Percentiles rank a stretch among this genome's conserved stretches.
phyloP scores from a whole-genome alignment of 1,284 basidiomycete species.

The Trichosporon sp. region DNA sequence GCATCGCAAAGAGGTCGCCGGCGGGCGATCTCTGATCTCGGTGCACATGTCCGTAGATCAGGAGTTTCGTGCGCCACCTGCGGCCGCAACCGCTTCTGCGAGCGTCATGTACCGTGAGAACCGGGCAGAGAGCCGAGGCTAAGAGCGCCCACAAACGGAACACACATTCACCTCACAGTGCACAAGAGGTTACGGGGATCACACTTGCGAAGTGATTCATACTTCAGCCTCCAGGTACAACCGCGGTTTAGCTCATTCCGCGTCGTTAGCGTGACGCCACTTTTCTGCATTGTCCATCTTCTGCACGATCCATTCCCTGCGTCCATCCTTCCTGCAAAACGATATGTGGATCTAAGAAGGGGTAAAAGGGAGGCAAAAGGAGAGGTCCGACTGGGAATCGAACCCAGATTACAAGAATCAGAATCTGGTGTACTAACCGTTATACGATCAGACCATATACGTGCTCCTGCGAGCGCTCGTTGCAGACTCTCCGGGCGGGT shows the following conservation, averaged over 20 bases:
- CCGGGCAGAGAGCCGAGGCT: neutral
- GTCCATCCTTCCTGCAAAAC: neutral
- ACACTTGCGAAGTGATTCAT: neutral
- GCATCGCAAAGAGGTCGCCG: neutral
- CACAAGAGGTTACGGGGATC: neutral
- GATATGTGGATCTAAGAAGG: neutral
- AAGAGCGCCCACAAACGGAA: neutral
- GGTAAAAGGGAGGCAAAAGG: neutral
- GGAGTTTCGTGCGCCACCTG: neutral
- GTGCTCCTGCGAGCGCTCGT: neutral
- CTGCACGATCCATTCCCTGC: neutral
- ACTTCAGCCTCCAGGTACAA: neutral
- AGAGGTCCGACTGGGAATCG: constrained; percentile 18
- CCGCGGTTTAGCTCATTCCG: neutral
- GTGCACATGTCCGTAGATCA: neutral
- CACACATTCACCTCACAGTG: no score
- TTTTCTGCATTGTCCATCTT: neutral
- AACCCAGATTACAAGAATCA: constrained; percentile 20
- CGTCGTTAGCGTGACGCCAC: neutral
- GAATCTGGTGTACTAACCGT: constrained; percentile 20
- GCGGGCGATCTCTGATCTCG: neutral
- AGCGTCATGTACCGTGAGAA: neutral
- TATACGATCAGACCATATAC: constrained; percentile 15
- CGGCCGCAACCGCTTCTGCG: neutral
- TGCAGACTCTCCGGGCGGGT: neutral